Conservation (phyloP, 768 basidiomycete genomes). For the Naganishia friedmannii region DNA sequence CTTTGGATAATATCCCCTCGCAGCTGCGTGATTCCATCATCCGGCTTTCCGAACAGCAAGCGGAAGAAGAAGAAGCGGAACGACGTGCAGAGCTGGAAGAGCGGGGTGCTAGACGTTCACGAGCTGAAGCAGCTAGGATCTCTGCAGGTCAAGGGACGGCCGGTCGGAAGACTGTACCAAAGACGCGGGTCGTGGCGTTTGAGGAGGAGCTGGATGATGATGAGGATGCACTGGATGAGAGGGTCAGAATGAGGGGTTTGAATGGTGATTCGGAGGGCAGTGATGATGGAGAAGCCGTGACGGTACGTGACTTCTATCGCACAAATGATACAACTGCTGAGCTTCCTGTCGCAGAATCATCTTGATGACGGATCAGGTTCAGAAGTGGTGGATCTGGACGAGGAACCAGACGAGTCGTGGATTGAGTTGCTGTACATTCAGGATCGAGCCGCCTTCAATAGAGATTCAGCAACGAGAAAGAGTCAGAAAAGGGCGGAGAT, state of each 20-base stretch:
- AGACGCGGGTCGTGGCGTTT: slow-evolving; percentile 51
- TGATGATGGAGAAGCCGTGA: slow-evolving; percentile 26
- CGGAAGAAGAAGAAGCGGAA: slow-evolving; percentile 60
- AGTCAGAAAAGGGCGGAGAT: slow-evolving; percentile 67
- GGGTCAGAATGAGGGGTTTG: slow-evolving; percentile 27
- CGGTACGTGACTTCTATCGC: not conserved
- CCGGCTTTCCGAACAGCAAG: slow-evolving; percentile 69
- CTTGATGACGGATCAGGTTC: not conserved
- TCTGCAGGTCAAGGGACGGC: not conserved
- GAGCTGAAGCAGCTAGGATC: slow-evolving; percentile 37
- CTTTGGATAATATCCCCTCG: slow-evolving; percentile 56
- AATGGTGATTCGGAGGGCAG: slow-evolving; percentile 25
- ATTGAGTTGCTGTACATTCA: slow-evolving; percentile 18
- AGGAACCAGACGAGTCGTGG: slow-evolving; percentile 22
- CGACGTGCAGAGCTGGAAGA: slow-evolving; percentile 47
- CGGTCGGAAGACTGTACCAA: not conserved
- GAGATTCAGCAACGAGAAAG: slow-evolving; percentile 69
- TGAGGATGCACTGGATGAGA: slow-evolving; percentile 26
- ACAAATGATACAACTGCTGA: not conserved
- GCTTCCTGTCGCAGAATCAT: not conserved
- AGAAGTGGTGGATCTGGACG: slow-evolving; percentile 11
- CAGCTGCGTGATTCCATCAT: slow-evolving; percentile 81
- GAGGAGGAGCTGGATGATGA: slow-evolving; percentile 58
- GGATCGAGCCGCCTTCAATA: slow-evolving; percentile 55
- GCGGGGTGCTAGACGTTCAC: slow-evolving; percentile 31